Conservation (phyloP, 257 asterid genomes). For the Solanum infundibuliforme region DNA sequence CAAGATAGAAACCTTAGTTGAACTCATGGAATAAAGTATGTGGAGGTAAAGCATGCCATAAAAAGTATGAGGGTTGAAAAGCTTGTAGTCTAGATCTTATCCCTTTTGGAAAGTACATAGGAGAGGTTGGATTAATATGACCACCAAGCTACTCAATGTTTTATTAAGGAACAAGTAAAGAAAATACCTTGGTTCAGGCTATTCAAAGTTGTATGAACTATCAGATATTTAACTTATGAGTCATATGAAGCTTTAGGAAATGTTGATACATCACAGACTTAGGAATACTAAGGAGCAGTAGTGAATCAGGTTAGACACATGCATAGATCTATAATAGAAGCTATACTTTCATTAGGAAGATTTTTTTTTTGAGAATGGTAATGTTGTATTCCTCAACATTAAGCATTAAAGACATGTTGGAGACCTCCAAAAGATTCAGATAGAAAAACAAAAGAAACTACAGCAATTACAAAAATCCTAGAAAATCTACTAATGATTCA, state of each 20-base stretch:
- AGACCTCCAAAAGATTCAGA: not conserved
- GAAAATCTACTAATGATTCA: not conserved
- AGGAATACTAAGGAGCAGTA: not conserved
- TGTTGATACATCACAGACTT: not conserved
- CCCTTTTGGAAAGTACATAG: not conserved
- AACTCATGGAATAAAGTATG: not conserved
- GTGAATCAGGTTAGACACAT: not conserved
- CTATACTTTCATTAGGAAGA: not conserved
- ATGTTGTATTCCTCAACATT: not conserved
- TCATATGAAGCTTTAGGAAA: not conserved
- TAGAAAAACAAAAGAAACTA: not conserved
- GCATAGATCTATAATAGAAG: not conserved
- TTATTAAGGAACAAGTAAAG: not conserved
- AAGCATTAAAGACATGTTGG: not conserved
- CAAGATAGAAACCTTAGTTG: not conserved
- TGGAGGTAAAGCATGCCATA: not conserved
- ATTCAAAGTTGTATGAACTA: not conserved
- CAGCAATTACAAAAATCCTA: not conserved
- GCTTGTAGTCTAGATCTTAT: not conserved
- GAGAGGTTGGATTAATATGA: not conserved
- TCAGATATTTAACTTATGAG: not conserved
- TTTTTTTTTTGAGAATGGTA: not conserved
- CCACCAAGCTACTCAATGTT: not conserved
- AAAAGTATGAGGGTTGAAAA: not conserved
- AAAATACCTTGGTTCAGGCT: not conserved